A percentile compares a stretch with the other conserved stretches of the same genome.
Conservation (phyloP, 805 yeast species). For the Phaffomyces opuntiae region DNA sequence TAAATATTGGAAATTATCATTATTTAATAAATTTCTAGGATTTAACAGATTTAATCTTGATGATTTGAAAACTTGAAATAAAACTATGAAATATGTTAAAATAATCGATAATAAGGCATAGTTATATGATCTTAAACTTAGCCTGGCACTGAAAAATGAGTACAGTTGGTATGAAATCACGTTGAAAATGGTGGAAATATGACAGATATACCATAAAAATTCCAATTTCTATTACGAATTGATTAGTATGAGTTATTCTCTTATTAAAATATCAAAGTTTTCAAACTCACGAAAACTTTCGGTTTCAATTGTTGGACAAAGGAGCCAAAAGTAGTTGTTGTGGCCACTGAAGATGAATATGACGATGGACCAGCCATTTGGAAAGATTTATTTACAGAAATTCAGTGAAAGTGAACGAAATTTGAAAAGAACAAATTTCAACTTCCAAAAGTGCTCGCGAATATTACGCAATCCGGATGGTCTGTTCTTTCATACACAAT, state of each 20-base stretch:
- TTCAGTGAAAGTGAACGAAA: no score
- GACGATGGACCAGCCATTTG: constrained; percentile 7
- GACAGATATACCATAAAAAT: constrained; percentile 66
- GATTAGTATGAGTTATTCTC: not conserved
- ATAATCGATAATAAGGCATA: constrained; percentile 44
- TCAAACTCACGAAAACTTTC: constrained; percentile 4
- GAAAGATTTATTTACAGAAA: not conserved
- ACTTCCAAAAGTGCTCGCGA: no score
- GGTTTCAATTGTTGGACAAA: constrained; percentile 6
- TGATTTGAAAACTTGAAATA: constrained; percentile 50
- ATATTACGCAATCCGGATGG: no score
- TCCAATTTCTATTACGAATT: constrained; percentile 1
- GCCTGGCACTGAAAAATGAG: constrained; percentile 33
- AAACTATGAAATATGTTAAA: constrained; percentile 54
- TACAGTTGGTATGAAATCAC: constrained; percentile 32
- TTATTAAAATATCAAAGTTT: not conserved
- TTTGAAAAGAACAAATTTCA: no score
- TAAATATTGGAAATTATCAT: constrained; percentile 63
- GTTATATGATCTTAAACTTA: constrained; percentile 31
- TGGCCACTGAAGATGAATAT: constrained; percentile 1
- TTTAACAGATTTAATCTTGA: constrained; percentile 25
- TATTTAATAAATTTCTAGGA: constrained; percentile 27
- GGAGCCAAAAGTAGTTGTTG: constrained; percentile 2
- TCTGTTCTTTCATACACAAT: no score
- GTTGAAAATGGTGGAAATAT: constrained; percentile 40